Base-by-base conservation (phyloP, 2,329 filamentous ascomycete genomes). In the Beauveria caledonica region DNA sequence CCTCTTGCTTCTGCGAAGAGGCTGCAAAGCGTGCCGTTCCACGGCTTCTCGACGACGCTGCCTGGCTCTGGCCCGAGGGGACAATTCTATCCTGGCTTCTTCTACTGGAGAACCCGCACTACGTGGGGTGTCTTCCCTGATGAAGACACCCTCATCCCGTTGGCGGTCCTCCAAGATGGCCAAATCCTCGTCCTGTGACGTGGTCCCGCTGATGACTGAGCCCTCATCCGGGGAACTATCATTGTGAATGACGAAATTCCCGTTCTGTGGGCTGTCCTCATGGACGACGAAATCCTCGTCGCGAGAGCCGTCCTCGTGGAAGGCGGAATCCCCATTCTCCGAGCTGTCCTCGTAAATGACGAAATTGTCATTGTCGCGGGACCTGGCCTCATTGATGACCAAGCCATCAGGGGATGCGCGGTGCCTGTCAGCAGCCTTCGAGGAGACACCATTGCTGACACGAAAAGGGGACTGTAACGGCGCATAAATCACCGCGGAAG, bases 1-100 rank as follows among this genome's bases (percentile, higher is more conserved):
- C 50, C 50, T 53, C 50, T 19, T 49, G 19, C 54, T 49, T 49
- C 54, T 48, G 54, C 54, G 54, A 40, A 57, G 42, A 36, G 54
- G 54, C 44, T 39, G 25, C 27, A 27, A 23, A n/a, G n/a, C 19
- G 4, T n/a, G 19, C 11, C 44, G 40, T 15, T 48, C 45, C 13
- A 19, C 44, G 13, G 29, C 15, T 7, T 27, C 54, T 19, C 54
- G 19, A 19, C 44, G 42, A 5, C 44, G 54, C 21, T 48, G 54
- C 21, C 19, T 40, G n/a, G 29, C 54, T 33, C 45, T 23, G 10
- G 54, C 44, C 29, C 44, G 44, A n/a, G 54, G 44, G 11, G 54
- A 40, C 19, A 48, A 45, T 21, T 17, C 54, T 13, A n/a, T 49
- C 29, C 45, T 40, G 19, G 44, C 25, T 27, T 36, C 53, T 21